These are phyloP conservation scores for Pestalotiopsis sp. DNA, from an alignment of 2,329 filamentous ascomycete species.

Conservation along the genomic window DNA sequence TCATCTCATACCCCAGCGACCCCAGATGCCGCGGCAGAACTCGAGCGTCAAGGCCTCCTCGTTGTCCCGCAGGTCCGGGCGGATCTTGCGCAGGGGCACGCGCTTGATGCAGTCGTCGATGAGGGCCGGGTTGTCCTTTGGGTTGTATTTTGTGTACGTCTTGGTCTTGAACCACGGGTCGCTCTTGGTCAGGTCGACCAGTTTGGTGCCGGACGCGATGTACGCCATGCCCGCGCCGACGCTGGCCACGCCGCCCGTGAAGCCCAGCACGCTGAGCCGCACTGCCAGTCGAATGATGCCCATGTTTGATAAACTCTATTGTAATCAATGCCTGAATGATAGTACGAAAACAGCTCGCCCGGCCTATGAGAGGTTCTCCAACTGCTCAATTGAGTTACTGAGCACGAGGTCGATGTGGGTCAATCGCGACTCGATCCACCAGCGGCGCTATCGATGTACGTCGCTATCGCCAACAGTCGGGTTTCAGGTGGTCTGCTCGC, in stretches of 20 bases:
- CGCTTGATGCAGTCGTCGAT: constrained; percentile 67
- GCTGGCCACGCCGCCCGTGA: constrained; percentile 50
- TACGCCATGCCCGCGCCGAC: constrained; percentile 51
- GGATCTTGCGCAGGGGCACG: constrained; percentile 64
- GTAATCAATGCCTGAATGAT: not conserved
- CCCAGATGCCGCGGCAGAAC: constrained; percentile 70
- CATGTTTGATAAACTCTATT: constrained; percentile 38
- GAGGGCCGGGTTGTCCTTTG: constrained; percentile 60
- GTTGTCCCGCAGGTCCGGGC: constrained; percentile 64
- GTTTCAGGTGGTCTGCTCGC: not conserved
- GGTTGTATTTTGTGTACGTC: constrained; percentile 62
- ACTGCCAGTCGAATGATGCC: constrained; percentile 49
- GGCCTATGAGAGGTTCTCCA: not conserved
- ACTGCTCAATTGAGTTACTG: not conserved
- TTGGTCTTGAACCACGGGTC: constrained; percentile 64
- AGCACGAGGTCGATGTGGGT: not conserved
- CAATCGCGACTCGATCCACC: not conserved
- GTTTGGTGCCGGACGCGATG: constrained; percentile 54
- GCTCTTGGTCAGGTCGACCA: constrained; percentile 57
- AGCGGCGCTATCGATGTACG: not conserved
- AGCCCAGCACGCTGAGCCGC: constrained; percentile 45
- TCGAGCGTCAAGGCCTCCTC: constrained; percentile 60
- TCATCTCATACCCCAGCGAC: constrained; percentile 56
- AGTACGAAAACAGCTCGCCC: not conserved
- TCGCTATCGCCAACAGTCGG: not conserved